Evolutionary conservation across 768 basidiomycete species (phyloP).

Genomic region (Suillus paluster): DNA sequence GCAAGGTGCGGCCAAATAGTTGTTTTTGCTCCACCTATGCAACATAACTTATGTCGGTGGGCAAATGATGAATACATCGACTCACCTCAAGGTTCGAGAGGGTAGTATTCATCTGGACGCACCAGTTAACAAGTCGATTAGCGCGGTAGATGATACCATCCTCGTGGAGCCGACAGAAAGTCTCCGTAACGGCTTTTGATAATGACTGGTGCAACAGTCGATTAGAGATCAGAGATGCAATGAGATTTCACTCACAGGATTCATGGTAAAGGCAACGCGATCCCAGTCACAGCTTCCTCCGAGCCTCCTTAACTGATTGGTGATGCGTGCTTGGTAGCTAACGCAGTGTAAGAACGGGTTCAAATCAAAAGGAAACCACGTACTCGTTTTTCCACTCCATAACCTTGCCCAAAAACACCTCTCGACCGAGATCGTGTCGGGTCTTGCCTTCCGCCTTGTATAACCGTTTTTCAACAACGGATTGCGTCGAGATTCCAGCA

Average conservation of each 20-base stretch:
- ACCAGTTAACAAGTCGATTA: constrained; percentile 98
- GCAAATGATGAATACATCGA: not conserved
- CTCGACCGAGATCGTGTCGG: constrained; percentile 93
- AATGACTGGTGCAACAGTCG: constrained; percentile 49
- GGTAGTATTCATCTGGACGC: constrained; percentile 93
- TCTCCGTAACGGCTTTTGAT: constrained; percentile 88
- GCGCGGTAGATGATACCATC: constrained; percentile 93
- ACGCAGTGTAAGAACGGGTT: constrained; percentile 2
- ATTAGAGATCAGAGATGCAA: not conserved
- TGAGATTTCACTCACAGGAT: constrained; percentile 56
- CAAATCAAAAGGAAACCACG: constrained; percentile 33
- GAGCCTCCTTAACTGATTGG: constrained; percentile 83
- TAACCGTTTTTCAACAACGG: constrained; percentile 92
- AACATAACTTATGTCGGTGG: not conserved
- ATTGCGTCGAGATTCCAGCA: constrained; percentile 97
- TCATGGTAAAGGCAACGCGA: constrained; percentile 95
- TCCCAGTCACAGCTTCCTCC: constrained; percentile 97
- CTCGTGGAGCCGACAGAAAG: constrained; percentile 89
- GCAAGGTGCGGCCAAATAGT: constrained; percentile 79
- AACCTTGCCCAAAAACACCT: constrained; percentile 87
- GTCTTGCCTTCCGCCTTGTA: constrained; percentile 83
- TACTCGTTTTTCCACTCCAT: constrained; percentile 98
- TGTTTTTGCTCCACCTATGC: constrained; percentile 89
- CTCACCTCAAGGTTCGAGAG: constrained; percentile 94
- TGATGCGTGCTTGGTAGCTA: constrained; percentile 94